phyloP scores from a whole-genome alignment of 108 stramenopile species.

The Nitzschia sp. region DNA sequence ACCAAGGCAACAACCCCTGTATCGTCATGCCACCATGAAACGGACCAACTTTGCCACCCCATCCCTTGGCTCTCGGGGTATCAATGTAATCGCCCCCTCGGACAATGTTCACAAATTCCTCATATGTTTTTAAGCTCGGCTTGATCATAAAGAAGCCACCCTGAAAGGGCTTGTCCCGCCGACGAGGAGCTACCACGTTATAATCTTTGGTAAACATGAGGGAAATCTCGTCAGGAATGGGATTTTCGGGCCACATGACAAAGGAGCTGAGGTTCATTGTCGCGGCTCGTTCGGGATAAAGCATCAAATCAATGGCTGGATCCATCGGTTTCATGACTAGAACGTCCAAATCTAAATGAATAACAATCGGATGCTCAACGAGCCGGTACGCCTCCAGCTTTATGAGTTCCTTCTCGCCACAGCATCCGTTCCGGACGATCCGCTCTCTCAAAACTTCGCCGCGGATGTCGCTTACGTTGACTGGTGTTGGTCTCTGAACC shows the following conservation, averaged over 20 bases:
- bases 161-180: constrained; percentile 69
- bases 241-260: constrained; percentile 42
- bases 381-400: constrained; percentile 94
- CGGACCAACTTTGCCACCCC: constrained; percentile 79
- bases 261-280: not conserved
- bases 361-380: constrained; percentile 81
- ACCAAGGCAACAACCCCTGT: constrained; percentile 91
- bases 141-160: constrained; percentile 92
- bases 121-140: constrained; percentile 65
- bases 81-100: constrained; percentile 63
- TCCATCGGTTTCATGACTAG: constrained; percentile 85
- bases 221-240: constrained; percentile 35
- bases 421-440: constrained; percentile 83
- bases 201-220: constrained; percentile 78
- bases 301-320: constrained; percentile 63
- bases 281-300: not conserved
- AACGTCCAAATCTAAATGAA: constrained; percentile 95
- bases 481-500: constrained; percentile 57
- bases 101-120: constrained; percentile 82
- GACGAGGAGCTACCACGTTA: constrained; percentile 58
- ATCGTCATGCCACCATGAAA: constrained; percentile 76
- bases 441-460: constrained; percentile 61
- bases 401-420: constrained; percentile 89
- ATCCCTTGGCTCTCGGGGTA: constrained; percentile 60
- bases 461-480: constrained; percentile 69